phyloP scores from a whole-genome alignment of 768 basidiomycete genomes.

The Leucocoprinus birnbaumii region DNA sequence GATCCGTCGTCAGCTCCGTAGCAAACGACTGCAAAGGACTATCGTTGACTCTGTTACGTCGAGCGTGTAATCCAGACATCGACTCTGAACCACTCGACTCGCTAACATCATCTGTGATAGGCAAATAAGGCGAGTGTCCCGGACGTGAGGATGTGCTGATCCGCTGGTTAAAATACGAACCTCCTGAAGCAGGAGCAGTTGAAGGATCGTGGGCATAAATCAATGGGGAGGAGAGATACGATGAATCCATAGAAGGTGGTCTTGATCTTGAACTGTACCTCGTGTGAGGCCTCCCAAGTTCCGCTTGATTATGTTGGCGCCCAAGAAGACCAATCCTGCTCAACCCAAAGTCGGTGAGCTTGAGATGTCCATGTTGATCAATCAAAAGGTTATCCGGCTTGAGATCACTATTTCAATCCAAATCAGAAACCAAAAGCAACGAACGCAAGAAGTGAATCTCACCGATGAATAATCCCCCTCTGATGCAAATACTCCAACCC shows the following conservation, averaged over 20 bases:
- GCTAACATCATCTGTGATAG: constrained; percentile 74
- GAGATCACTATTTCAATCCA: constrained; percentile 69
- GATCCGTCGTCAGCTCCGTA: constrained; percentile 77
- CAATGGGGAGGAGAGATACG: constrained; percentile 75
- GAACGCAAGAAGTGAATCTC: constrained; percentile 21
- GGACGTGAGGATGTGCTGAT: constrained; percentile 55
- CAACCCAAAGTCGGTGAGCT: constrained; percentile 96
- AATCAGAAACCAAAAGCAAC: constrained; percentile 8
- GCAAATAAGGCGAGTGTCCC: constrained; percentile 64
- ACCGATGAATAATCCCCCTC: constrained; percentile 96
- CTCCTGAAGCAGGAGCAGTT: constrained; percentile 47
- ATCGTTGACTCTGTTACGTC: constrained; percentile 52
- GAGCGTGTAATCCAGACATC: constrained; percentile 50
- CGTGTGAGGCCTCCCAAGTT: constrained; percentile 41
- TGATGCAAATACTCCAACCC: constrained; percentile 97
- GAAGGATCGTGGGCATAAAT: constrained; percentile 31
- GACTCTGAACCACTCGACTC: constrained; percentile 89
- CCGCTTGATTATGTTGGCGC: constrained; percentile 83
- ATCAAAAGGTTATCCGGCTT: constrained; percentile 99
- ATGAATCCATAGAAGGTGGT: constrained; percentile 79
- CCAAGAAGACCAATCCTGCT: constrained; percentile 97
- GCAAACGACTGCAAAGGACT: constrained; percentile 88
- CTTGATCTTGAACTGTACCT: constrained; percentile 71
- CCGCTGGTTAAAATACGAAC: constrained; percentile 81
- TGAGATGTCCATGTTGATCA: constrained; percentile 94